Evolutionary conservation across 805 yeast genomes (phyloP), one percentile per base, ranked within the genome.

Genomic region (Nakazawaea sp.): DNA sequence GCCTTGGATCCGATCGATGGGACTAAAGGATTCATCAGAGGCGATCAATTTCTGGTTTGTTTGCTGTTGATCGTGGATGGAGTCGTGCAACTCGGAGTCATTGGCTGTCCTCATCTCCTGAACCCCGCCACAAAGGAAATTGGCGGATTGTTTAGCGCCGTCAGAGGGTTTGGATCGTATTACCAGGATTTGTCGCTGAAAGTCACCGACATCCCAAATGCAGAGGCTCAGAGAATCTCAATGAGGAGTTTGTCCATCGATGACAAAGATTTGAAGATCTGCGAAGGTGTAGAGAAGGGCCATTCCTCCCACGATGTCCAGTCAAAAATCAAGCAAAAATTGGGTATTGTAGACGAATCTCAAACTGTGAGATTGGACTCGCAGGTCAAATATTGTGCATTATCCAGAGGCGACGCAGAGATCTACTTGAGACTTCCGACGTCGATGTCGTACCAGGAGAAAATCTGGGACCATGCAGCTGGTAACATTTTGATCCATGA

Each of bases 391-490:
- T 92, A 92, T 64, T 90, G 97, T 63, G 76, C 89, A 12, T 69
- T 92, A 32, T 79, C 97, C 9, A 71, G 81, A 44, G 98, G 98
- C 25, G 81, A 82, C 39, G 97, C 96, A 3, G 97, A 92, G 50
- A 72, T 92, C 11, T 92, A 94, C 51, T 66, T 92, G 43, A 78
- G 99, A 48, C 62, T 94, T 41, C 99, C 99, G 11, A 75, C 80
- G 32, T 77, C 71, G 46, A 66, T 76, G 35, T 60, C 72, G 3
- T 92, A 89, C 56, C 72, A 85, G 49, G 99, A 92, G 56, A 92
- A 92, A 60, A 88, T 92, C 43, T 92, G 98, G 97, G 99, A 92
- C 60, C 99, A 92, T 57, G 97, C 97, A 15, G 94, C 97, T 2
- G 99, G 98, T 3, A 81, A 83, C 51, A 68, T 90, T 11, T 70